Evolutionary conservation across 2,329 filamentous ascomycete species (phyloP).

Genomic region (Zymoseptoria tritici): DNA sequence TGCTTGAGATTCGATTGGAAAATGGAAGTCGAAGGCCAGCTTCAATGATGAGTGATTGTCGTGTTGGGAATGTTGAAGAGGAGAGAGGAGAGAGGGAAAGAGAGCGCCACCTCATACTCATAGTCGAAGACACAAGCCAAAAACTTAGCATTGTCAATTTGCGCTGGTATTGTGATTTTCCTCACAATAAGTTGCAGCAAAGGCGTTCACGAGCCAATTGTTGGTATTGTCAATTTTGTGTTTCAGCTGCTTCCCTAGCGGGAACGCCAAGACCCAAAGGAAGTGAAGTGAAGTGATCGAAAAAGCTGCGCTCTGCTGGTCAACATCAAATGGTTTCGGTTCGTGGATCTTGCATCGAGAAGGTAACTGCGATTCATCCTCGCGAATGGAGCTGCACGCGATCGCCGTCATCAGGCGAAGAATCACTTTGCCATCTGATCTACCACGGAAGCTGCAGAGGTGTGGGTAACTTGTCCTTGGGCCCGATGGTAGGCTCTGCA

Average conservation of each 20-base stretch:
- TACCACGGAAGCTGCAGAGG: slow-evolving; percentile 62
- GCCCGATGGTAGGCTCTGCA: slow-evolving; percentile 55
- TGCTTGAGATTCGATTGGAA: neutral
- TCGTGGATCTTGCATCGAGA: neutral
- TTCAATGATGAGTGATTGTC: neutral
- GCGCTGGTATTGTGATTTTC: neutral
- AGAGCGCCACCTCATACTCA: no score
- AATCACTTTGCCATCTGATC: neutral
- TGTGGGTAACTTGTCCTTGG: slow-evolving; percentile 46
- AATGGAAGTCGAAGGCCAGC: neutral
- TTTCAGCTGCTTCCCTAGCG: neutral
- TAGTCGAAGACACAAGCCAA: no score
- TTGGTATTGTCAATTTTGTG: neutral
- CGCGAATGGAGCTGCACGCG: neutral
- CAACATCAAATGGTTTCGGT: neutral
- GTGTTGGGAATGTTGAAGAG: neutral
- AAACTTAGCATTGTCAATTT: neutral
- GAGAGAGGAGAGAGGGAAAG: neutral
- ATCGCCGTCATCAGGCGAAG: neutral
- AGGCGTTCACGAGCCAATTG: neutral
- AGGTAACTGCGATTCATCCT: neutral
- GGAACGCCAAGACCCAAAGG: neutral
- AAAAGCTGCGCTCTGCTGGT: neutral
- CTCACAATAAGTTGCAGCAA: neutral
- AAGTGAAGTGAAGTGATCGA: neutral